phyloP scores from a whole-genome alignment of 345 rosid species.

The Turritis glabra region DNA sequence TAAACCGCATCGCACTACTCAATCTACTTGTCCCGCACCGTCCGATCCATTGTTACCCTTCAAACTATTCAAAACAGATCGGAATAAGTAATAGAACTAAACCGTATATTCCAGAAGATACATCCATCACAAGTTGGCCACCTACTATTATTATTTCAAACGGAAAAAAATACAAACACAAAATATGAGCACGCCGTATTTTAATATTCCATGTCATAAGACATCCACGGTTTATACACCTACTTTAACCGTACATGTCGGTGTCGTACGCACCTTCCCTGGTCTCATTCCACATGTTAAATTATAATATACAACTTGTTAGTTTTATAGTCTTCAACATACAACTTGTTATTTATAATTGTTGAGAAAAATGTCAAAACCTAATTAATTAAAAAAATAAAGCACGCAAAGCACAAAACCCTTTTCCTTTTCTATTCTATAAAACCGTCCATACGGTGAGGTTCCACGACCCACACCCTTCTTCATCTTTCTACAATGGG shows the following conservation, averaged over 20 bases:
- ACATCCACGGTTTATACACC: slow-evolving; percentile 12
- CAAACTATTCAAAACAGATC: too few relatives aligned
- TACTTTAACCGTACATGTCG: slow-evolving; percentile 6
- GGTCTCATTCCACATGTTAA: background rate
- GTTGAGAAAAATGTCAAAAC: background rate
- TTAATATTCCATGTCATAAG: background rate
- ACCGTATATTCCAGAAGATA: background rate
- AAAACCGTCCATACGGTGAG: background rate
- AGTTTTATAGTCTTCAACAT: background rate
- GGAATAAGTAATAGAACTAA: background rate
- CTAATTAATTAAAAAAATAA: background rate
- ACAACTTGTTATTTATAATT: background rate
- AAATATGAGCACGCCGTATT: background rate
- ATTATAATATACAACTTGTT: background rate
- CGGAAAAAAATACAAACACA: background rate
- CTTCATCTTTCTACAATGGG: slow-evolving; percentile 23
- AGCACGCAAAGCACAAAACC: background rate
- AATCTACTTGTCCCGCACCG: too few relatives aligned
- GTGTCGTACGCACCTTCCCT: background rate
- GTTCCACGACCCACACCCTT: background rate
- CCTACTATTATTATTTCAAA: background rate
- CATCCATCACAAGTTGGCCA: background rate
- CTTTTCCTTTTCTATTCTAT: slow-evolving; percentile 10
- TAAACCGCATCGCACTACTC: too few relatives aligned
- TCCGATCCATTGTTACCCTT: too few relatives aligned